Evolutionary conservation across 176 grass and related monocot genomes (phyloP).

Genomic region (Thalia dealbata): DNA sequence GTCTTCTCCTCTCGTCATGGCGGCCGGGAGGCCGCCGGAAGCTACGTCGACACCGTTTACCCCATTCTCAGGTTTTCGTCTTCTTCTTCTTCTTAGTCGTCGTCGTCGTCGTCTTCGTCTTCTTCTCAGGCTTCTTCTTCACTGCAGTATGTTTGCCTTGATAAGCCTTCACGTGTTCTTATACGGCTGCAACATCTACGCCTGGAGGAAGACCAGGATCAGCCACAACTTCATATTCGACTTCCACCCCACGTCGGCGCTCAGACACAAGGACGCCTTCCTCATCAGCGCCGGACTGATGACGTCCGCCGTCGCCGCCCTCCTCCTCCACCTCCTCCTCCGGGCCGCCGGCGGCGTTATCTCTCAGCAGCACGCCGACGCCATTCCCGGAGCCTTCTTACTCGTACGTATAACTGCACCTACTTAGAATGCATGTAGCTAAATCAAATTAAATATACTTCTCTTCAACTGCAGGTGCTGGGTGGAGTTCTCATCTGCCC

Average conservation of each 20-base stretch:
- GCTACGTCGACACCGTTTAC: constrained; percentile 73
- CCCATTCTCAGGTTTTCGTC: constrained; percentile 61
- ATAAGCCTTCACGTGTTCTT: constrained; percentile 82
- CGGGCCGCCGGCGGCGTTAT: constrained; percentile 24
- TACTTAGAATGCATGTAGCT: too few species aligned
- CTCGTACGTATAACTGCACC: constrained; percentile 54
- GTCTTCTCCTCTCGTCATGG: constrained; percentile 42
- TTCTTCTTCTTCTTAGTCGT: not conserved
- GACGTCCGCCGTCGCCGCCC: constrained; percentile 41
- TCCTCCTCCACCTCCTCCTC: constrained; percentile 69
- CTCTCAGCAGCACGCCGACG: constrained; percentile 31
- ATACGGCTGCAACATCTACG: constrained; percentile 81
- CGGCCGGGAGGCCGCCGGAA: constrained; percentile 26
- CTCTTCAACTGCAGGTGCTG: constrained; percentile 38
- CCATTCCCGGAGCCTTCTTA: constrained; percentile 60
- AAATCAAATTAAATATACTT: too few species aligned
- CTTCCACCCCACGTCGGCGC: constrained; percentile 44
- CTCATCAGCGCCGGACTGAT: constrained; percentile 76
- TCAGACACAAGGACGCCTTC: constrained; percentile 72
- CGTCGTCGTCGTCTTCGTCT: too few species aligned
- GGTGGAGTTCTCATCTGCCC: constrained; percentile 53
- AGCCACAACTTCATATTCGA: constrained; percentile 90
- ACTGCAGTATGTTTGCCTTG: constrained; percentile 76
- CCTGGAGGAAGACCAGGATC: constrained; percentile 78
- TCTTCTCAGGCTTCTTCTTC: too few species aligned